A percentile compares a stretch with the other conserved stretches of the same genome.
Conservation (phyloP, 2,329 filamentous ascomycete species). For the Thielaviopsis euricoi region DNA sequence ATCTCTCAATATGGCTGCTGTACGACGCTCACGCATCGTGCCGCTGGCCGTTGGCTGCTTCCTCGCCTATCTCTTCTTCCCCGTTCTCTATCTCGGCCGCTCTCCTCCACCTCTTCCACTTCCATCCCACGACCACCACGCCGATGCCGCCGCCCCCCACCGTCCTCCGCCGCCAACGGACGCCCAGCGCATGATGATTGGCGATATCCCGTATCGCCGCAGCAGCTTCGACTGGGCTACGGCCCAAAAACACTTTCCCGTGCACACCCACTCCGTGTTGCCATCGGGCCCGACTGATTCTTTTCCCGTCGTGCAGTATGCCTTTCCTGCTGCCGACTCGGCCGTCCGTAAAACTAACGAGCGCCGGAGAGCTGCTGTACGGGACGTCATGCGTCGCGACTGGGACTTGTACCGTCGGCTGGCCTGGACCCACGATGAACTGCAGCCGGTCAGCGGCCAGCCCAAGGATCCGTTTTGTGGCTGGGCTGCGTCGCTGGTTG, state of each 20-base stretch:
- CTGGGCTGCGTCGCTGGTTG: conserved; percentile 43
- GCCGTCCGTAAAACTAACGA: conserved; percentile 1
- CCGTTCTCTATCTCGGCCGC: conserved; percentile 1
- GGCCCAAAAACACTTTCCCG: conserved; percentile 17
- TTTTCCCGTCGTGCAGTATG: conserved; percentile 19
- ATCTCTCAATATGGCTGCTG: background rate
- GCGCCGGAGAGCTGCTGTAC: conserved; percentile 23
- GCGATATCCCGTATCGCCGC: conserved; percentile 15
- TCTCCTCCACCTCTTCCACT: background rate
- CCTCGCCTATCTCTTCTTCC: conserved; percentile 4
- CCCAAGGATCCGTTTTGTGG: conserved; percentile 32
- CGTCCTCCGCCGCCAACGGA: background rate
- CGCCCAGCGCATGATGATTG: background rate
- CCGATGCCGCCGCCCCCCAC: background rate
- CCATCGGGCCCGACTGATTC: conserved; percentile 16
- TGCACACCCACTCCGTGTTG: conserved; percentile 18
- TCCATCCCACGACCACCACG: background rate
- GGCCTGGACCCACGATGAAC: conserved; percentile 37
- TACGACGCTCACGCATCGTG: conserved; percentile 6
- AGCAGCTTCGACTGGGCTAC: conserved; percentile 20
- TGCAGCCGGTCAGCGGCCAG: conserved; percentile 30
- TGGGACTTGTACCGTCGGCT: conserved; percentile 34
- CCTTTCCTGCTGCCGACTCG: conserved; percentile 22
- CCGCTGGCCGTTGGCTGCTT: conserved; percentile 2
- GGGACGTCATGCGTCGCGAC: conserved; percentile 25